Base-by-base conservation (phyloP, 371 early-diverging fungal species). In the Mucor velutinosus region DNA sequence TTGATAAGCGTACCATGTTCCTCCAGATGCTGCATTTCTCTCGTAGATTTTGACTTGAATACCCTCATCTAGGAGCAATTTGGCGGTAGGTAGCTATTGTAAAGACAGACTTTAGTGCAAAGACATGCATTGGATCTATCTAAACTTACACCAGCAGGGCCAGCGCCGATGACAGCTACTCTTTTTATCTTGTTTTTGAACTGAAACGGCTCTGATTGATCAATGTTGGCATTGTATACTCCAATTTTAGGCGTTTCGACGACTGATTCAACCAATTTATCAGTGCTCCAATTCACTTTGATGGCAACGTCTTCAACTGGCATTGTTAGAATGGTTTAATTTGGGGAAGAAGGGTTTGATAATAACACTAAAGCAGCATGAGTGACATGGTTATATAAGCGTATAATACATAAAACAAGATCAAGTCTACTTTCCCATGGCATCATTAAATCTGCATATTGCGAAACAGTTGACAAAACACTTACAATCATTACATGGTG, bases 81-180 rank as follows among this genome's bases (percentile, higher is more conserved):
- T 81, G 17, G 78, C 78, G 17, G 81, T 66, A 25, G 76, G 67
- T 2, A 81, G 25, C 75, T 81, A 49, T 43, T 19, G 12, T 7
- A 11, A 58, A 14, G 23, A 27, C 1, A 14, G 27, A 14, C 14
- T 53, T 53, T 25, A 23, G 53, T 53, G 10, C 8, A 27, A 6
- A 3, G 49, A 45, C 7, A 27, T 6, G 1, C 30, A 30, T 47
- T 39, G n/a, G 30, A 12, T 32, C 0, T 0, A n/a, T 29, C 4
- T 17, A 21, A 12, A 53, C 67, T 62, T 72, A 76, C 76, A 37
- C 81, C 81, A 53, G 79, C 69, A 30, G 81, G 74, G 11, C 83
- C 83, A 39, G 83, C 78, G 35, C 83, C 83, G 35, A 82, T 72
- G 1, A 82, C 72, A 25, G 80, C 80, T 27, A 78, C 78, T 11